Base-by-base conservation (phyloP, 164 flowering plant genomes). In the Nymphaea thermarum region DNA sequence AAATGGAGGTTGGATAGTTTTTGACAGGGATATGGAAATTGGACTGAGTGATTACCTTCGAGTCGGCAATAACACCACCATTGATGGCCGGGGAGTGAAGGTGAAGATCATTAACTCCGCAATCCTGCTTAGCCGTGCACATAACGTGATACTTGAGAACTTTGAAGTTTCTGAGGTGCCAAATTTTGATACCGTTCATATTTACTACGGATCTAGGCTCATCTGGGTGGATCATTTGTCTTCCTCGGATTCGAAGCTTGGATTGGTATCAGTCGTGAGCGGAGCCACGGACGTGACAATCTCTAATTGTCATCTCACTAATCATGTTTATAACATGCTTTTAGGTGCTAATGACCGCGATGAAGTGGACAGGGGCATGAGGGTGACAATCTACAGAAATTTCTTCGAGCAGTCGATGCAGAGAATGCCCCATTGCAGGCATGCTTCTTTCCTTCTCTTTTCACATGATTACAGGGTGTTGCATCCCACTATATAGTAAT, bases 361-460 rank as follows among this genome's bases (percentile, higher is more conserved):
- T 60, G 64, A 66, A 2, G 18, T 71, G 6, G 80, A 77, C 70
- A 66, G 55, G 44, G 55, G 43, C 15, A 65, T 77, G 2, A 66
- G 80, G 61, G 75, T 77, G 4, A 77, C 80, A 2, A 69, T 77
- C 0, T 71, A 74, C 17, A 64, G 80, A 42, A 74, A 77, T 63
- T 71, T 76, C 75, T 74, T 77, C 43, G 77, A 77, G 17, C 67
- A 70, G 0, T 74, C 75, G 5, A 70, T 43, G 6, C 75, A 77
- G 62, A 74, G 80, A 55, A 77, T 77, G 80, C 80, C 80, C 3
- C 80, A 77, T 67, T 74, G 77, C 75, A 77, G 80, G 77, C 74
- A 76, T 3, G 55, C 12, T 47, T 47, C 55, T 12, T 12, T 6
- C 12, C 55, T 47, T 47, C 12, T 17, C 12, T 47, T 47, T 47